Evolutionary conservation across 441 rosid species (phyloP).

Genomic region (Gossypium schwendimanii): DNA sequence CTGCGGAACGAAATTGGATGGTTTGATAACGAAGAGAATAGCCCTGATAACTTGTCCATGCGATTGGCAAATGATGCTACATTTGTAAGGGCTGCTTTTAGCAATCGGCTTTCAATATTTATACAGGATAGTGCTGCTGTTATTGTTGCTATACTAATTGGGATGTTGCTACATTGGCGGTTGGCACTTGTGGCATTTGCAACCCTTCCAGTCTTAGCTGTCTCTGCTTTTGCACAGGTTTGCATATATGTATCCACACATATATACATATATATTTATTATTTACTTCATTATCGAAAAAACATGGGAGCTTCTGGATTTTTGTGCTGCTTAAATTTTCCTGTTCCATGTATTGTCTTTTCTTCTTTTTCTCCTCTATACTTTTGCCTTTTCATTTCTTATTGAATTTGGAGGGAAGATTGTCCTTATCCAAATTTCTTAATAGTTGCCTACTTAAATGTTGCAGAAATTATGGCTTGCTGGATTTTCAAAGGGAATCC

Average conservation of each 20-base stretch:
- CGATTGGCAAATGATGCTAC: slow-evolving; percentile 99
- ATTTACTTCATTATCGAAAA: not conserved
- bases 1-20: slow-evolving; percentile 95
- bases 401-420: slow-evolving; percentile 6
- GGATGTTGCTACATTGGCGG: slow-evolving; percentile 79
- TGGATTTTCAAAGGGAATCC: slow-evolving; percentile 96
- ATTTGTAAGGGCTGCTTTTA: slow-evolving; percentile 91
- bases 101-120: slow-evolving; percentile 92
- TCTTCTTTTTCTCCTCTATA: not conserved
- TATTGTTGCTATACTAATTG: slow-evolving; percentile 77
- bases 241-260: slow-evolving; percentile 16
- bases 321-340: not conserved
- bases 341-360: not conserved
- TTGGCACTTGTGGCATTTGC: slow-evolving; percentile 93
- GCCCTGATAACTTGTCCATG: slow-evolving; percentile 90
- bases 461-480: slow-evolving; percentile 98
- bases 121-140: slow-evolving; percentile 88
- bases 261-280: not conserved
- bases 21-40: slow-evolving; percentile 96
- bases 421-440: not conserved
- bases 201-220: slow-evolving; percentile 75
- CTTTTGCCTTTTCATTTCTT: not conserved
- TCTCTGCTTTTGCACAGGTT: slow-evolving; percentile 98
- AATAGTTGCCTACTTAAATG: slow-evolving; percentile 2
- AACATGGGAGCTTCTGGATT: not conserved